Percentiles rank a stretch among this genome's conserved stretches.
phyloP scores from a whole-genome alignment of 352 stramenopile species.

The Phytophthora litchii region DNA sequence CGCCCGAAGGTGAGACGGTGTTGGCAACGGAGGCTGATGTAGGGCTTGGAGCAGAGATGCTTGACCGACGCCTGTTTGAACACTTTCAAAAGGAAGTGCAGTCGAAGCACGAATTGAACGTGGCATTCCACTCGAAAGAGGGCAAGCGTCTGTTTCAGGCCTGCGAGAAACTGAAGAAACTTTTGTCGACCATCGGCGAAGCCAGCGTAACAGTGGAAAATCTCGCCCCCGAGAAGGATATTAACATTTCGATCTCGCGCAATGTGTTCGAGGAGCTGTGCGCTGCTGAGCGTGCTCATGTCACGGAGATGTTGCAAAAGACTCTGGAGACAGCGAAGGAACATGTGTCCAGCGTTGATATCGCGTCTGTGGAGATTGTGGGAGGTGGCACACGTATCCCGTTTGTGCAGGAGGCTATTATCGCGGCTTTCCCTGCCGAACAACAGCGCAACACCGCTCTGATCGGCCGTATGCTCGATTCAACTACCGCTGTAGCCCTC shows the following conservation, averaged over 20 bases:
- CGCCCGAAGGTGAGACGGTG: constrained; percentile 58
- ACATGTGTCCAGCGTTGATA: constrained; percentile 42
- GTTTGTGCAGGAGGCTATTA: constrained; percentile 79
- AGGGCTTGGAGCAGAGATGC: constrained; percentile 69
- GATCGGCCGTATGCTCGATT: constrained; percentile 90
- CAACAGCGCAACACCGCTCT: constrained; percentile 39
- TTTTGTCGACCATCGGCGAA: constrained; percentile 87
- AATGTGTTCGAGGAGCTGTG: constrained; percentile 79
- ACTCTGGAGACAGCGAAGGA: constrained; percentile 56
- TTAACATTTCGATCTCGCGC: constrained; percentile 75
- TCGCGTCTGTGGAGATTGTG: constrained; percentile 88
- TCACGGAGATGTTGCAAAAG: constrained; percentile 61
- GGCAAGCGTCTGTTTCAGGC: constrained; percentile 88
- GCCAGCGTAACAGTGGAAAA: constrained; percentile 87
- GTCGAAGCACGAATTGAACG: constrained; percentile 51
- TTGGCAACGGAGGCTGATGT: constrained; percentile 62
- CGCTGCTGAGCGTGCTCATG: constrained; percentile 42
- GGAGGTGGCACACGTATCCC: constrained; percentile 90
- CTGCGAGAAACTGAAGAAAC: constrained; percentile 89
- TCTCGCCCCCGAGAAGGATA: constrained; percentile 80
- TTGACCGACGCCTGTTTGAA: constrained; percentile 80
- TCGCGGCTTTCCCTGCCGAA: constrained; percentile 59
- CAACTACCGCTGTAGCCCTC: constrained; percentile 80
- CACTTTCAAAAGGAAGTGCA: constrained; percentile 79
- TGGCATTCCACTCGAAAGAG: constrained; percentile 75